A percentile compares a stretch with the other conserved stretches of the same genome.
These are phyloP conservation scores for Scutellaria barbata DNA, from an alignment of 257 asterid species.

Conservation along the genomic window DNA sequence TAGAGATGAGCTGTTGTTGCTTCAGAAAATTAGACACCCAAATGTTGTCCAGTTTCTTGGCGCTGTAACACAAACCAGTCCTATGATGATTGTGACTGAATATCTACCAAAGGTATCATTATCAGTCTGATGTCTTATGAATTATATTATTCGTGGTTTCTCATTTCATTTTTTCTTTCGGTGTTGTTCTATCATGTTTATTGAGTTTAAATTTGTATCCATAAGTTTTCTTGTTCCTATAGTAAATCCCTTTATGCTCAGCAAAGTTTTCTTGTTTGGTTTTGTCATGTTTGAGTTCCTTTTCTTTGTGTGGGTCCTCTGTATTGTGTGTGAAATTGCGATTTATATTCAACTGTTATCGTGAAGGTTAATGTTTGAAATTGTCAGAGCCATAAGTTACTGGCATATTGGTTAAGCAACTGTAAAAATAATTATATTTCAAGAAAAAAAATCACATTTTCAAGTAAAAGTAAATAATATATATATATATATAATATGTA, in stretches of 20 bases:
- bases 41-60: constrained; percentile 97
- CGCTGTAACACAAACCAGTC: constrained; percentile 95
- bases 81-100: constrained; percentile 98
- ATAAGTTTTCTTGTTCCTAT: neutral
- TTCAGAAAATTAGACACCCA: constrained; percentile 90
- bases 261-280: constrained; percentile 1
- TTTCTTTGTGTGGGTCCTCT: neutral
- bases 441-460: too few species aligned
- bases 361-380: neutral
- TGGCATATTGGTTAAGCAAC: too few species aligned
- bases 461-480: too few species aligned
- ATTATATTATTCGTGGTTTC: constrained; percentile 13
- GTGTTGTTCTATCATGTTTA: neutral
- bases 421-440: too few species aligned
- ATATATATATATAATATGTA: too few species aligned
- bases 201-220: neutral
- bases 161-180: constrained; percentile 16
- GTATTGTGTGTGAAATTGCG: neutral
- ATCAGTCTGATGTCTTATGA: constrained; percentile 2
- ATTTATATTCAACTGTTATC: neutral
- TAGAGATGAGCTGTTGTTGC: constrained; percentile 82
- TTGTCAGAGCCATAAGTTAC: too few species aligned
- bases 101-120: constrained; percentile 78
- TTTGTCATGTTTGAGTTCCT: neutral
- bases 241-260: constrained; percentile 1